Evolutionary conservation across 768 basidiomycete genomes (phyloP).

Genomic region (Royoungia palumana): DNA sequence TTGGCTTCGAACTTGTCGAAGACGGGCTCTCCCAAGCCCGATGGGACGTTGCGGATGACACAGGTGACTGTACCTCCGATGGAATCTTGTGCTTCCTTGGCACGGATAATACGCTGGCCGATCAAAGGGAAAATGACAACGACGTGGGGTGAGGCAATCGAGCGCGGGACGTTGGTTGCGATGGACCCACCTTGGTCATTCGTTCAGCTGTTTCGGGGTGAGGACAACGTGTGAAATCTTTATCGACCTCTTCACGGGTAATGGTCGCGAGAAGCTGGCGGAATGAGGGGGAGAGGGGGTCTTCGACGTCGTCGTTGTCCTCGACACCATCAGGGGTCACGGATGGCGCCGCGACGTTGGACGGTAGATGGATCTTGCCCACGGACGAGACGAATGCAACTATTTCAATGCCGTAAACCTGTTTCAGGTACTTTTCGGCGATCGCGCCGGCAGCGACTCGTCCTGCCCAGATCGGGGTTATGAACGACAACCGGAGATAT

Average conservation of each 20-base stretch:
- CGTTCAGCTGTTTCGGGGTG: constrained; percentile 82
- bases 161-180: not conserved
- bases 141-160: constrained; percentile 35
- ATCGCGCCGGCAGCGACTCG: constrained; percentile 98
- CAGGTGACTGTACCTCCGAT: constrained; percentile 99
- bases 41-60: constrained; percentile 85
- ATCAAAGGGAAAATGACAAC: constrained; percentile 4
- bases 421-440: constrained; percentile 90
- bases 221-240: constrained; percentile 84
- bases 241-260: constrained; percentile 86
- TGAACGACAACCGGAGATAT: constrained; percentile 5
- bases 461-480: constrained; percentile 41
- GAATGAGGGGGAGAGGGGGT: constrained; percentile 82
- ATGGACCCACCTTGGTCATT: constrained; percentile 72
- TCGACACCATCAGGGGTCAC: constrained; percentile 44
- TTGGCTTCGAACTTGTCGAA: constrained; percentile 98
- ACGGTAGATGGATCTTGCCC: constrained; percentile 84
- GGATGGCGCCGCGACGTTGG: constrained; percentile 41
- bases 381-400: constrained; percentile 97
- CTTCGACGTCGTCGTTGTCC: constrained; percentile 61
- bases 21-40: constrained; percentile 93
- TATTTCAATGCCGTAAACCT: constrained; percentile 87
- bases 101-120: constrained; percentile 82
- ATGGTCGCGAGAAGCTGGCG: constrained; percentile 71
- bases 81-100: constrained; percentile 88